Base-by-base conservation (phyloP, 768 basidiomycete species). In the Multifurca ochricompacta region DNA sequence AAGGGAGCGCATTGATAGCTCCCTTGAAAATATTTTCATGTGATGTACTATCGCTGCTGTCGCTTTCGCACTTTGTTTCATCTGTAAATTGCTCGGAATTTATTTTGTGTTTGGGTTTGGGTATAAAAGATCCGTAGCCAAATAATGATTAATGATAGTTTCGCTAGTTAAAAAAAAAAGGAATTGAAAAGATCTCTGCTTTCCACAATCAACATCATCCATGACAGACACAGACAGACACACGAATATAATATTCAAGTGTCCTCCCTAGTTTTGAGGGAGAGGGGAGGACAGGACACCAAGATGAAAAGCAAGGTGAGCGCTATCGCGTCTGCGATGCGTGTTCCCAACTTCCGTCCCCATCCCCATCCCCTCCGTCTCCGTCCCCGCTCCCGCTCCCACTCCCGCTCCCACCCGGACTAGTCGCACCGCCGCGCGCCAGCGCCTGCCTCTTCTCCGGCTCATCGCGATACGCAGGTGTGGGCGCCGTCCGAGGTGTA, bases 301-400 rank as follows among this genome's bases (percentile, higher is more conserved):
- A n/a, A n/a, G 4, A 32, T 23, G 25, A 42, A 8, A 30, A 46
- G 23, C 23, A 19, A 5, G 13, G 18, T 8, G 2, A 69, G 30
- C 61, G 66, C 59, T 66, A 67, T 55, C 72, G 69, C 23, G 66
- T 67, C 58, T 73, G 68, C 25, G 75, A 77, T 10, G 83, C 80
- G 65, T 87, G 85, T 62, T 85, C 85, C 87, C 87, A 88, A 63
- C 85, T 87, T 27, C 78, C 79, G 48, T 76, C 77, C 16, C 74
- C 80, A 62, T 79, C 84, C 41, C 76, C 71, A 54, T 69, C 75
- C 4, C 72, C 73, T n/a, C 74, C 80, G 62, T 79, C 84, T 40
- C 76, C 71, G 54, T 69, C 75, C 4, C 72, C 73, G 50, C 71
- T 71, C 35, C 58, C 71, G 3, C 70, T 72, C 48, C 70, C 71